Evolutionary conservation across 768 basidiomycete genomes (phyloP).

Genomic region (Termitomyces eurrhizus): DNA sequence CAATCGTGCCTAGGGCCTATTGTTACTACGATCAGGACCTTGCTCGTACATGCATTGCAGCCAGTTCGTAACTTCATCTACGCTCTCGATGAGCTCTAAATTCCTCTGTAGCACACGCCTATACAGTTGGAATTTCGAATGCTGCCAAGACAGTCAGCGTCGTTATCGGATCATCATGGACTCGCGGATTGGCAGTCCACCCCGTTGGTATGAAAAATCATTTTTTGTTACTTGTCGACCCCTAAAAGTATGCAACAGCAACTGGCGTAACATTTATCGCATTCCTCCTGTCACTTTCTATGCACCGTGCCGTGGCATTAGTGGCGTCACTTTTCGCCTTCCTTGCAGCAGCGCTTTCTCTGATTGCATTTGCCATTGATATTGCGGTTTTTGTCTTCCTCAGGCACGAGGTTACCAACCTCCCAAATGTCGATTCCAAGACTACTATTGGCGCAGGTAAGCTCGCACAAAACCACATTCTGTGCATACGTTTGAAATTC

Average conservation of each 20-base stretch:
- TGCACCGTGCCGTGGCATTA: constrained; percentile 53
- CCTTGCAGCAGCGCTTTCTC: constrained; percentile 62
- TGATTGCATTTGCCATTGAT: constrained; percentile 75
- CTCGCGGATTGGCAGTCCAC: constrained; percentile 69
- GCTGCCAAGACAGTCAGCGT: constrained; percentile 31
- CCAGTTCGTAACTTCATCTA: constrained; percentile 32
- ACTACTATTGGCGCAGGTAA: constrained; percentile 65
- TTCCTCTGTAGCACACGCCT: constrained; percentile 45
- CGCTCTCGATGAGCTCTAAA: neutral
- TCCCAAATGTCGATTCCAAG: constrained; percentile 36
- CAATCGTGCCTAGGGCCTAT: constrained; percentile 44
- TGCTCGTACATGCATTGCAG: constrained; percentile 42
- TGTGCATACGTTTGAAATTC: neutral
- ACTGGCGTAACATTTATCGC: constrained; percentile 61
- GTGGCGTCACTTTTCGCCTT: constrained; percentile 65
- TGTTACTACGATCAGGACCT: constrained; percentile 48
- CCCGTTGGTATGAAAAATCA: constrained; percentile 56
- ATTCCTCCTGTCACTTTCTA: constrained; percentile 56
- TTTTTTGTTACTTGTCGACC: neutral
- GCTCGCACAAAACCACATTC: constrained; percentile 15
- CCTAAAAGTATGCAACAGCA: constrained; percentile 25
- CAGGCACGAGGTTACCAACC: constrained; percentile 51
- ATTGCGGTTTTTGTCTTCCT: constrained; percentile 67
- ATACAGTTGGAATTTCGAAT: constrained; percentile 42
- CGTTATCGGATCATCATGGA: constrained; percentile 57